Base-by-base conservation (phyloP, 1,284 basidiomycete genomes). In the Cryptococcus deneoformans region DNA sequence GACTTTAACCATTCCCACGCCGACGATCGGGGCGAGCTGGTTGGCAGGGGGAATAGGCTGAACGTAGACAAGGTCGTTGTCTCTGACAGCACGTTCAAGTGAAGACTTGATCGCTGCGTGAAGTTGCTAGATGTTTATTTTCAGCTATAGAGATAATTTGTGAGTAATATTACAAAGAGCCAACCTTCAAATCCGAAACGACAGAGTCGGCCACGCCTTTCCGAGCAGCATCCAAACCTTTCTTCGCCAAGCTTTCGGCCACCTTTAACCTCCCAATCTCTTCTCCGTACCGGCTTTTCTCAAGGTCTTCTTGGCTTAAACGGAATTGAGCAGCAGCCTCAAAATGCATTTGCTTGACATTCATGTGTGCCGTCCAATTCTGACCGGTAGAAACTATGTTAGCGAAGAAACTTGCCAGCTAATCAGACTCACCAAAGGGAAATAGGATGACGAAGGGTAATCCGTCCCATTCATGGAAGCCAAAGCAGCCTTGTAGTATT, bases 31-130 rank as follows among this genome's bases (percentile, higher is more conserved):
- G 0, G 87, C 77, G 4, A 97, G 82, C 35, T 87, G 82, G 2
- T 88, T 85, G 1, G 84, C 70, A 0, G 90, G 90, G 29, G 92
- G 93, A 0, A 96, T 83, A 47, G 90, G 86, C 57, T 92, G 84
- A 64, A 97, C 90, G 77, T 99, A 99, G 52, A 99, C 96, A 5
- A 98, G 80, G 73, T 97, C 90, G 70, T 99, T 99, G 75, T 99
- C 96, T 35, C 90, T 85, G 60, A 88, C 85, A 0, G 94, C 91
- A 12, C 90, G 83, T 2, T 81, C 77, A 20, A 82, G 68, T 24
- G 80, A 77, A 3, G 77, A 66, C 29, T 75, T 69, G 38, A 92
- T 74, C 40, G 85, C 85, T 47, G 82, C 86, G 67, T 89, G 84
- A 16, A 96, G 80, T 20, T 81, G 85, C 68, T 90, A 85, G 14